Base-by-base conservation (phyloP, 805 yeast genomes). In the Isabelozyma gotoi region DNA sequence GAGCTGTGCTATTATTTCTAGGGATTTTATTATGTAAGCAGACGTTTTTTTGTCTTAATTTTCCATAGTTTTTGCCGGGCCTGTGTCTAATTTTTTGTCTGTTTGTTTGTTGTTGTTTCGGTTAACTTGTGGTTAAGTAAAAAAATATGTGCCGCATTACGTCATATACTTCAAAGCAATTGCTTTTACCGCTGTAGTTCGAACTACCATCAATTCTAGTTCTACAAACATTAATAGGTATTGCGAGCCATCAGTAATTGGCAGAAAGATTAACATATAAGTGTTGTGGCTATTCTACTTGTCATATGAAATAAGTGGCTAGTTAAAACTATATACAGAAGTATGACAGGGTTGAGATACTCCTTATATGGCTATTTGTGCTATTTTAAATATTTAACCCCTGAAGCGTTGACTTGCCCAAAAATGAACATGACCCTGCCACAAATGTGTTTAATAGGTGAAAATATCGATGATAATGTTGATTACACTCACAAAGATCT, bases 401-500 rank as follows among this genome's bases (percentile, higher is more conserved):
- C n/a, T n/a, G n/a, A n/a, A n/a, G n/a, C n/a, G n/a, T n/a, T n/a
- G n/a, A n/a, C n/a, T n/a, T 24, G 29, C 29, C 29, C 29, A 24
- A 24, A 24, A 24, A 7, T 24, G 29, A n/a, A 24, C n/a, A 24
- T 24, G 29, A 24, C 29, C 29, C 29, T n/a, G n/a, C n/a, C n/a
- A n/a, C n/a, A n/a, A n/a, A n/a, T n/a, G n/a, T n/a, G n/a, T n/a
- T n/a, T 48, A 57, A 41, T 60, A 68, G 0, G 70, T 64, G 39
- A 71, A 47, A 27, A 82, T 65, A 57, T 82, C 88, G 31, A 81
- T 78, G 10, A 83, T 74, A 18, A 90, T 88, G 57, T 91, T 91
- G 33, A 91, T 74, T 8, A 92, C 74, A 15, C 97, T 91, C 4
- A 92, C 95, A 24, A 91, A 65, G 12, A 92, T 96, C 67, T 92